phyloP scores from a whole-genome alignment of 352 stramenopile species.

The Phytopythium ostracodes region DNA sequence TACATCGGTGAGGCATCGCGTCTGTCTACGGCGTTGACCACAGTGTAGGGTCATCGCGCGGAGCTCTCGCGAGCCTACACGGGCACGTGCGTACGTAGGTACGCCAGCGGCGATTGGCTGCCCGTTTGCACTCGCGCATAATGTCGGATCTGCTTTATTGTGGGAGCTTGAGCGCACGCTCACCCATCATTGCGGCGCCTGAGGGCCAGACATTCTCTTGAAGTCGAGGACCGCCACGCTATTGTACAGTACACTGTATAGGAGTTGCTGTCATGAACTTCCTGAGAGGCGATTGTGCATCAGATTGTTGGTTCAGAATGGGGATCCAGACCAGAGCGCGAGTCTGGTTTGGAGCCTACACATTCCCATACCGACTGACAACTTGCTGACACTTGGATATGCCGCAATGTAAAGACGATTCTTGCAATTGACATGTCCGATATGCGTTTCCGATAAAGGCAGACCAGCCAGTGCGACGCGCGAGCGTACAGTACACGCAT shows the following conservation, averaged over 20 bases:
- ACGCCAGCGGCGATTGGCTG: not conserved
- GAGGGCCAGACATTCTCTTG: not conserved
- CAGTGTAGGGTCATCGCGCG: not conserved
- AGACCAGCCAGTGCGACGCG: not conserved
- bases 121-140: not conserved
- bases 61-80: slow-evolving; percentile 1
- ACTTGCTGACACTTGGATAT: not conserved
- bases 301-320: not conserved
- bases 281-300: not conserved
- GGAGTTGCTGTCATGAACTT: not conserved
- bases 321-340: not conserved
- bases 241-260: not conserved
- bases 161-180: not conserved
- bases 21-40: not conserved
- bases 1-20: not conserved
- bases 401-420: not conserved
- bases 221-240: not conserved
- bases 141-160: too few species aligned
- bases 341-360: too few species aligned
- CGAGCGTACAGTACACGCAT: not conserved
- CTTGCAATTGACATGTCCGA: not conserved
- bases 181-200: not conserved
- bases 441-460: not conserved
- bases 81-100: not conserved
- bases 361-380: not conserved